Conservation (phyloP, 805 yeast species). For the Clavispora asparagi region DNA sequence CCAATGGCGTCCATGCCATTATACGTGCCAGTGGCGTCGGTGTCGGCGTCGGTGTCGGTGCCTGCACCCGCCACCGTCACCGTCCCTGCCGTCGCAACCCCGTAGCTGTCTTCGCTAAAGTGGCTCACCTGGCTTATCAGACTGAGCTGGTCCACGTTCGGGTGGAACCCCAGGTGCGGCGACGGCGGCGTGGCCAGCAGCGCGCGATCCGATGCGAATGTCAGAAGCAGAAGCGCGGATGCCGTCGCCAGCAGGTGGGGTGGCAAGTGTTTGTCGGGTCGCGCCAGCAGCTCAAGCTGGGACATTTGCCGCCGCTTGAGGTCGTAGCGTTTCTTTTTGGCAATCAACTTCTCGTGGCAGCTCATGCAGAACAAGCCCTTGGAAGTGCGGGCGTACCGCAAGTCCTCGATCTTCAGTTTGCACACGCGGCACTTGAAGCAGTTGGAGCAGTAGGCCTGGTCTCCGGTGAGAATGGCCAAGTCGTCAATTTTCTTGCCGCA, state of each 20-base stretch:
- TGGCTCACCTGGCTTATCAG: neutral
- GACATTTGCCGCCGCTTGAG: constrained; percentile 34
- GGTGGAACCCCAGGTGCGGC: neutral
- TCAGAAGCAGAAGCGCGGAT: neutral
- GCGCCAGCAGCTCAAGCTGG: constrained; percentile 22
- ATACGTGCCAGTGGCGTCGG: too few species aligned
- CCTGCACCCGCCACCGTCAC: constrained; percentile 7
- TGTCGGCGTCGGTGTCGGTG: too few species aligned
- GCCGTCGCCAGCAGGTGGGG: neutral
- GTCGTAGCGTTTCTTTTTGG: constrained; percentile 65
- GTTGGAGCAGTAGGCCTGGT: constrained; percentile 86
- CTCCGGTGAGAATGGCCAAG: constrained; percentile 90
- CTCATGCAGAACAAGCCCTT: constrained; percentile 90
- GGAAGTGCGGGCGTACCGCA: constrained; percentile 87
- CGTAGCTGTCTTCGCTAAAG: neutral
- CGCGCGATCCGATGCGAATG: neutral
- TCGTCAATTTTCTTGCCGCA: constrained; percentile 88
- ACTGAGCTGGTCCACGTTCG: neutral
- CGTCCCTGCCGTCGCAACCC: neutral
- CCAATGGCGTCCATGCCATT: too few species aligned
- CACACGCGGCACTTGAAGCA: constrained; percentile 92
- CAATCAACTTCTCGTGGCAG: constrained; percentile 81
- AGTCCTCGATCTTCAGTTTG: constrained; percentile 76
- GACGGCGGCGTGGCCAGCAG: constrained; percentile 1
- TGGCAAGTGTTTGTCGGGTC: constrained; percentile 7